Evolutionary conservation across 192 early-diverging fungal genomes (phyloP).

Genomic region (Entomortierella parvispora): DNA sequence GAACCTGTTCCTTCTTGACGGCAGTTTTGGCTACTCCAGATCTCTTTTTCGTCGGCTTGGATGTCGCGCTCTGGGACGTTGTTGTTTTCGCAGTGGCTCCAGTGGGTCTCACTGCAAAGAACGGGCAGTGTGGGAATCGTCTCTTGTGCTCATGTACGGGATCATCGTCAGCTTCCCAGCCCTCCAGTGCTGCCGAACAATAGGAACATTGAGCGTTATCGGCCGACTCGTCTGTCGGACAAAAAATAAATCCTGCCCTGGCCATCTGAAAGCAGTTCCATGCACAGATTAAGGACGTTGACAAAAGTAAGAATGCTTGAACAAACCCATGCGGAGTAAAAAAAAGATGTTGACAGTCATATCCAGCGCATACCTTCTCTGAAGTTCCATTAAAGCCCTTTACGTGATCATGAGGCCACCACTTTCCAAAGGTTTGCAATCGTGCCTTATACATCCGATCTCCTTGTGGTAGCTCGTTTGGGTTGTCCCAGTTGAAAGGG

Average conservation of each 20-base stretch:
- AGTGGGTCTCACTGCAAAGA: constrained; percentile 33
- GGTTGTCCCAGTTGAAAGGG: constrained; percentile 46
- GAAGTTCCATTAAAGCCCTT: constrained; percentile 40
- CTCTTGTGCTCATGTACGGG: constrained; percentile 51
- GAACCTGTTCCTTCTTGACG: too few species aligned
- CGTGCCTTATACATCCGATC: constrained; percentile 44
- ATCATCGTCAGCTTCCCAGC: constrained; percentile 50
- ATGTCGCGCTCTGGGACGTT: constrained; percentile 19
- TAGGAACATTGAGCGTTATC: constrained; percentile 50
- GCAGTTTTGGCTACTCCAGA: neutral
- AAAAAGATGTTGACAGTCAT: too few species aligned
- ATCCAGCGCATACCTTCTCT: too few species aligned
- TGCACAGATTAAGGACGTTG: neutral
- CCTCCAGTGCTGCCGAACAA: constrained; percentile 41
- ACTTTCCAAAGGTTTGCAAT: constrained; percentile 48
- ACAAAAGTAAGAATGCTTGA: neutral
- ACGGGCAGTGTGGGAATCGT: constrained; percentile 32
- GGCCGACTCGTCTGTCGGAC: constrained; percentile 22
- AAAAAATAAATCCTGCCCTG: constrained; percentile 51
- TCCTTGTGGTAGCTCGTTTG: constrained; percentile 30
- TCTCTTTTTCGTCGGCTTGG: neutral
- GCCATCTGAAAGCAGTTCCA: constrained; percentile 34
- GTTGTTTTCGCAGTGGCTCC: constrained; percentile 25
- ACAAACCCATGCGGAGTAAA: neutral
- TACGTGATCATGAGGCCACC: constrained; percentile 49